These are phyloP conservation scores for Elaeagnus macrophylla DNA, from an alignment of 306 rosid species.

Conservation along the genomic window DNA sequence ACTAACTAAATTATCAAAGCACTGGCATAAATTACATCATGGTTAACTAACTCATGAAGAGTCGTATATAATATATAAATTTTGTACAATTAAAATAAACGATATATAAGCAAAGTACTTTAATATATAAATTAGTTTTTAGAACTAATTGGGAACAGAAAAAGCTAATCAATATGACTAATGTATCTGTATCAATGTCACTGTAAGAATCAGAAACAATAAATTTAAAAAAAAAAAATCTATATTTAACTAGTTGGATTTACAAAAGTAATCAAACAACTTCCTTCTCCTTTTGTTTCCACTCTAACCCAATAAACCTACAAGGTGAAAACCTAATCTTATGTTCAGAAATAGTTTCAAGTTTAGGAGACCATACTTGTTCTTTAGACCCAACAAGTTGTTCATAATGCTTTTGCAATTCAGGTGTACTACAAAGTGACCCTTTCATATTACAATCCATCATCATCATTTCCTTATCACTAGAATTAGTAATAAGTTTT, in stretches of 20 bases:
- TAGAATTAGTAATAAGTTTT: conserved; percentile 25
- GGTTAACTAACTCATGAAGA: too few relatives aligned
- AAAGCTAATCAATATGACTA: too few relatives aligned
- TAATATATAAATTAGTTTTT: too few relatives aligned
- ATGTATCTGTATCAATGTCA: too few relatives aligned
- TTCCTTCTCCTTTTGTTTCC: conserved; percentile 51
- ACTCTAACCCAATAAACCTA: conserved; percentile 47
- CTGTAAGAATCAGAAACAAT: neutral
- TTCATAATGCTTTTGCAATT: conserved; percentile 76
- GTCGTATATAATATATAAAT: too few relatives aligned
- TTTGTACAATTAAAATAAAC: too few relatives aligned
- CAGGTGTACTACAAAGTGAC: conserved; percentile 75
- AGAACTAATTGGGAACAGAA: too few relatives aligned
- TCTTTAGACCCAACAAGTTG: conserved; percentile 71
- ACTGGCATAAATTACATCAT: too few relatives aligned
- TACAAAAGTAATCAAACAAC: too few relatives aligned
- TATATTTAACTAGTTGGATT: too few relatives aligned
- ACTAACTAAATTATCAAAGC: too few relatives aligned
- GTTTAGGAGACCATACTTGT: conserved; percentile 84
- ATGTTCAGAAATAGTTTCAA: conserved; percentile 74
- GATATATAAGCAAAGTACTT: too few relatives aligned
- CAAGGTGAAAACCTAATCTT: conserved; percentile 74
- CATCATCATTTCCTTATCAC: neutral
- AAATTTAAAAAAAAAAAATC: neutral
- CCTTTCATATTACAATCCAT: neutral